Conservation (phyloP, 2,329 filamentous ascomycete genomes). For the Aspergillus tubingensis region DNA sequence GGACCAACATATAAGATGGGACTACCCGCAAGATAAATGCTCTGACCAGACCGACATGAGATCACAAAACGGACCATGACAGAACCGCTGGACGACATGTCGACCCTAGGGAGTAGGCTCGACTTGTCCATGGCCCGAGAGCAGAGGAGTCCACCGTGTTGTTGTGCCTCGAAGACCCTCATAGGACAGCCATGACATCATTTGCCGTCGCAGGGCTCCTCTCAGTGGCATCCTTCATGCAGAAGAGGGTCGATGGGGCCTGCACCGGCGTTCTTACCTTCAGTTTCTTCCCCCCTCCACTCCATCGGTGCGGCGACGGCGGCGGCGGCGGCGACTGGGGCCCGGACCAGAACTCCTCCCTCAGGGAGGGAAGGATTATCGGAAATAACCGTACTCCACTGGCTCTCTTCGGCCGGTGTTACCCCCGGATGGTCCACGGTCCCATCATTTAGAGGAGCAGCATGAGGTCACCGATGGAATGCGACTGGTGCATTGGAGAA, state of each 20-base stretch:
- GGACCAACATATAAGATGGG: neutral
- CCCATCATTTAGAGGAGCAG: constrained; percentile 10
- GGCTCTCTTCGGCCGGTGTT: constrained; percentile 16
- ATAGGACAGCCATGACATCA: constrained; percentile 18
- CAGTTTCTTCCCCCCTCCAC: neutral
- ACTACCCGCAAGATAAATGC: constrained; percentile 6
- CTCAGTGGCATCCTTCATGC: neutral
- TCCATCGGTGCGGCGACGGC: neutral
- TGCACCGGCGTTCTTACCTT: neutral
- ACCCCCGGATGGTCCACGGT: constrained; percentile 14
- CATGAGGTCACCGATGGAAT: constrained; percentile 24
- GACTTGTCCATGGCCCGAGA: constrained; percentile 12
- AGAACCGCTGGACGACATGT: neutral
- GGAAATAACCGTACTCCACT: constrained; percentile 19
- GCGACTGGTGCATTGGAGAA: constrained; percentile 11
- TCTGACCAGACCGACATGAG: constrained; percentile 12
- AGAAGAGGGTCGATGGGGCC: constrained; percentile 3
- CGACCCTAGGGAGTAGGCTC: neutral
- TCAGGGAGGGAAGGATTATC: constrained; percentile 11
- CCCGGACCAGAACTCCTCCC: constrained; percentile 2
- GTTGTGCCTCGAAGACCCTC: constrained; percentile 7
- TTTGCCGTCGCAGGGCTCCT: neutral
- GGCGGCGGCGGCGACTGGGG: constrained; percentile 1
- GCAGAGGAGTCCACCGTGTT: constrained; percentile 1
- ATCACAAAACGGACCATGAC: constrained; percentile 13